Conservation (phyloP, 257 asterid genomes). For the Dorcoceras hygrometricum region DNA sequence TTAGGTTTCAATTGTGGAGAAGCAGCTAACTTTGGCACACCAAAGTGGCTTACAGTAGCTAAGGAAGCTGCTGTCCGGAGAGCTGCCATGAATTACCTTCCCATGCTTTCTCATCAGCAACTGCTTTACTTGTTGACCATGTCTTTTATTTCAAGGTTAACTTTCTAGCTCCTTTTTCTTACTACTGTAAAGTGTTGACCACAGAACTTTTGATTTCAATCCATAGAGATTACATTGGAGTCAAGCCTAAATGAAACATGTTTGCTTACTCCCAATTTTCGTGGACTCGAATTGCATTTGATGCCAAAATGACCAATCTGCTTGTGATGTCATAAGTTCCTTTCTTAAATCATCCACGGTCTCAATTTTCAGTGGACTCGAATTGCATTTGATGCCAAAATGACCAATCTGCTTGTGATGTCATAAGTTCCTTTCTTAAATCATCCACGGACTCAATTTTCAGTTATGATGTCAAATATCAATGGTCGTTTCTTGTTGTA, state of each 20-base stretch:
- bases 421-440: conserved; percentile 1
- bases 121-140: conserved; percentile 83
- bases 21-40: conserved; percentile 98
- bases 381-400: conserved; percentile 7
- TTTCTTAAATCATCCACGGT: too few species aligned
- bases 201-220: background rate
- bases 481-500: conserved; percentile 13
- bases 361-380: conserved; percentile 2
- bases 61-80: conserved; percentile 98
- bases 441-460: background rate
- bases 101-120: conserved; percentile 99
- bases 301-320: conserved; percentile 7
- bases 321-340: conserved; percentile 3
- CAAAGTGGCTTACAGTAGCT: conserved; percentile 92
- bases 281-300: conserved; percentile 4
- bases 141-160: conserved; percentile 91
- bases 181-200: background rate
- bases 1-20: conserved; percentile 97
- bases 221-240: background rate
- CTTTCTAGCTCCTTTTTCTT: conserved; percentile 24
- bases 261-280: conserved; percentile 11
- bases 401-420: conserved; percentile 8
- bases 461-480: conserved; percentile 16
- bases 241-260: background rate
- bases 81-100: conserved; percentile 97